phyloP scores from a whole-genome alignment of 305 asterid genomes.

The Petunia hybrid region DNA sequence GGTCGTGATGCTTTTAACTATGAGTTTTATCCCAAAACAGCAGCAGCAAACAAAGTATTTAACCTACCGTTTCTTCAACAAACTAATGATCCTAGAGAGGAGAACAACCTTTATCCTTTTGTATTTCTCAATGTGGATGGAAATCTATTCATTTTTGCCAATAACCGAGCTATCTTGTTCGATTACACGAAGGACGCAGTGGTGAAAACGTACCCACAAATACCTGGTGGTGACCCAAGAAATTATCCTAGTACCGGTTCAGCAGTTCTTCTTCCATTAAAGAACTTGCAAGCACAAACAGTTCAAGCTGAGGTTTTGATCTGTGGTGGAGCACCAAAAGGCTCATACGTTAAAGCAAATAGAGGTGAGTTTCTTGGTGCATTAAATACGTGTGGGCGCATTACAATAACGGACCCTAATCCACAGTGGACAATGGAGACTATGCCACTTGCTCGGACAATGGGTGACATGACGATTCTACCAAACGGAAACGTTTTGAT shows the following conservation, averaged over 20 bases:
- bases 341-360: constrained; percentile 25
- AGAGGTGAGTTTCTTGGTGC: constrained; percentile 45
- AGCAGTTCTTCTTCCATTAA: constrained; percentile 16
- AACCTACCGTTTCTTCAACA: constrained; percentile 44
- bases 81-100: constrained; percentile 42
- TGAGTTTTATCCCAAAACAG: too few species aligned
- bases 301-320: too few species aligned
- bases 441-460: constrained; percentile 30
- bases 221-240: constrained; percentile 61
- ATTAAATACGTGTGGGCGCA: too few species aligned
- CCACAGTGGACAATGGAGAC: constrained; percentile 59
- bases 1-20: too few species aligned
- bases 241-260: constrained; percentile 63
- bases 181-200: neutral
- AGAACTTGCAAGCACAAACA: too few species aligned
- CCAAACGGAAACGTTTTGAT: too few species aligned
- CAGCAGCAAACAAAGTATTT: neutral
- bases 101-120: constrained; percentile 15
- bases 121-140: constrained; percentile 47
- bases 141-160: constrained; percentile 55
- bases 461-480: too few species aligned
- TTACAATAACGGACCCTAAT: constrained; percentile 39
- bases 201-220: constrained; percentile 45
- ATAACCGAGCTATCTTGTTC: constrained; percentile 31
- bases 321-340: too few species aligned